Percentiles rank a stretch among this genome's conserved stretches.
phyloP scores from a whole-genome alignment of 2,329 filamentous ascomycete species.

The Xylaria sp. region DNA sequence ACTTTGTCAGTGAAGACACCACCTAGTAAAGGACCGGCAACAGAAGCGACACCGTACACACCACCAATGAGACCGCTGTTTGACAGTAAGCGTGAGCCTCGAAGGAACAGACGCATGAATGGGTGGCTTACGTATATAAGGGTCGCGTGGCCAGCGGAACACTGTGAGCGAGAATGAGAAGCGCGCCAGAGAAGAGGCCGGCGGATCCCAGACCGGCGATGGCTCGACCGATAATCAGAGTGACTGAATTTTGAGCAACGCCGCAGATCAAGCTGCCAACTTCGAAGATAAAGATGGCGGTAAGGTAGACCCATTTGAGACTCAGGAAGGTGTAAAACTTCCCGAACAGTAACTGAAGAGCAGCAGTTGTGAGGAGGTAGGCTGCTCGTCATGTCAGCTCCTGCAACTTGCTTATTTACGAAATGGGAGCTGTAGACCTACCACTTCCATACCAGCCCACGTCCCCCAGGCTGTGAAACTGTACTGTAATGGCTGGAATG shows the following conservation, averaged over 20 bases:
- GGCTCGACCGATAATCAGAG: constrained; percentile 46
- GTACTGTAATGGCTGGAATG: constrained; percentile 54
- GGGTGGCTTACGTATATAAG: constrained; percentile 26
- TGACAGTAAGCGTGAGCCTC: constrained; percentile 3
- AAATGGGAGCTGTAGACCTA: constrained; percentile 26
- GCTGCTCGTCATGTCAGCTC: constrained; percentile 38
- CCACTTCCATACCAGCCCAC: constrained; percentile 60
- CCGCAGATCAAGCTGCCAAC: constrained; percentile 53
- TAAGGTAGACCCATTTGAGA: constrained; percentile 52
- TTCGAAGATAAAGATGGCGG: constrained; percentile 53
- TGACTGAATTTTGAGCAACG: constrained; percentile 44
- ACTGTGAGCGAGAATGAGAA: constrained; percentile 50
- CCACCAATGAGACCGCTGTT: constrained; percentile 43
- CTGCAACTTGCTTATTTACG: neutral
- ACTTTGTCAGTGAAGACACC: constrained; percentile 49
- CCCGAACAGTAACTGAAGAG: constrained; percentile 52
- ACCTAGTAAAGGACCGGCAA: constrained; percentile 48
- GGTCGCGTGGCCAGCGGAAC: constrained; percentile 44
- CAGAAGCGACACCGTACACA: constrained; percentile 55
- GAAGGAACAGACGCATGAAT: too few species aligned
- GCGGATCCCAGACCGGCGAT: constrained; percentile 51
- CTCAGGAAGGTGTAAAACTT: constrained; percentile 55
- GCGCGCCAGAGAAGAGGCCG: constrained; percentile 54
- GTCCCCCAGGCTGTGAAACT: constrained; percentile 55
- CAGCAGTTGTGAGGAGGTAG: constrained; percentile 53